Evolutionary conservation across 2,329 filamentous ascomycete species (phyloP).

Genomic region (Fusarium burgessii): DNA sequence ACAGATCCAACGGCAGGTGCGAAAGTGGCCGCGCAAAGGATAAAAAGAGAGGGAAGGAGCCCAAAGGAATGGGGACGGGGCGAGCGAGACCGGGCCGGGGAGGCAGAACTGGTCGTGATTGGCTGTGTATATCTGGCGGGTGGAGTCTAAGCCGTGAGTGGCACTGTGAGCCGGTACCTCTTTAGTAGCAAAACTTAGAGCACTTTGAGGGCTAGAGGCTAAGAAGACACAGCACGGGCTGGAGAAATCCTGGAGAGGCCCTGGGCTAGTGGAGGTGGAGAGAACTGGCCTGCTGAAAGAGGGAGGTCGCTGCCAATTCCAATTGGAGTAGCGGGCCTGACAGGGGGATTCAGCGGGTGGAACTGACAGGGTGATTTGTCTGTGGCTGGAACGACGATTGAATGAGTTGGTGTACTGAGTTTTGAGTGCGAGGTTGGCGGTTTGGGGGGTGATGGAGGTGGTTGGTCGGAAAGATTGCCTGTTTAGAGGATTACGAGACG

Average conservation of each 20-base stretch:
- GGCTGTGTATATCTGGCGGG: background rate
- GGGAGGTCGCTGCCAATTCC: slow-evolving; percentile 28
- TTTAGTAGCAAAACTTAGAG: background rate
- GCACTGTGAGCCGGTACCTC: slow-evolving; percentile 47
- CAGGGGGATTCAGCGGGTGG: slow-evolving; percentile 21
- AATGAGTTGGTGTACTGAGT: slow-evolving; percentile 22
- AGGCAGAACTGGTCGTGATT: slow-evolving; percentile 18
- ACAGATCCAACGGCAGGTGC: slow-evolving; percentile 32
- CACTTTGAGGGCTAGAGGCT: slow-evolving; percentile 11
- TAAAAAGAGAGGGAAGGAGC: slow-evolving; percentile 39
- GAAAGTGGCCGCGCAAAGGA: slow-evolving; percentile 38
- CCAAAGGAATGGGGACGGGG: slow-evolving; percentile 35
- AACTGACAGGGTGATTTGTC: slow-evolving; percentile 15
- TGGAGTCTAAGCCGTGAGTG: slow-evolving; percentile 31
- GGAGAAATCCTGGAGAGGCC: slow-evolving; percentile 34
- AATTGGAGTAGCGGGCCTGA: slow-evolving; percentile 27
- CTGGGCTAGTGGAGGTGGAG: slow-evolving; percentile 29
- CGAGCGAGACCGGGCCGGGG: slow-evolving; percentile 34
- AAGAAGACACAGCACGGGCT: slow-evolving; percentile 9
- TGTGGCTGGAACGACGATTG: slow-evolving; percentile 34
- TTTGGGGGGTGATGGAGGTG: slow-evolving; percentile 20
- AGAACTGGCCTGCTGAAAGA: slow-evolving; percentile 33
- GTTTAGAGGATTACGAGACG: slow-evolving; percentile 24
- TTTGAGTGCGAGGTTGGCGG: slow-evolving; percentile 21
- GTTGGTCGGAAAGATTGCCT: slow-evolving; percentile 28